Evolutionary conservation across 2,329 filamentous ascomycete species (phyloP).

Genomic region (Dothistroma pini): DNA sequence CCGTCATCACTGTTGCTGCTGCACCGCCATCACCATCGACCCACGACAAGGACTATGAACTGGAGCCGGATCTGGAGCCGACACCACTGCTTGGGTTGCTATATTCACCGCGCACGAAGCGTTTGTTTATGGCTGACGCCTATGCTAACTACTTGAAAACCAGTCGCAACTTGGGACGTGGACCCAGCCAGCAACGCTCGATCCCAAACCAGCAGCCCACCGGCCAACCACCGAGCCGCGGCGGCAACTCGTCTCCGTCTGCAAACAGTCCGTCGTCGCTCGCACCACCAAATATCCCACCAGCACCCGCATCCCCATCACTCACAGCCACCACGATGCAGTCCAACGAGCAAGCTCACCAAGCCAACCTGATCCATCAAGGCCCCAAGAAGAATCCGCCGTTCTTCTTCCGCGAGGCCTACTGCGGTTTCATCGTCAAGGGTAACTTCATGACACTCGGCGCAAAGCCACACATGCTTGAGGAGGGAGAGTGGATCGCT

Average conservation of each 20-base stretch:
- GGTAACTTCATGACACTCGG: conserved; percentile 97
- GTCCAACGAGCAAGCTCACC: conserved; percentile 57
- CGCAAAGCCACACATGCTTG: conserved; percentile 86
- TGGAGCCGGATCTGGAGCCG: neutral
- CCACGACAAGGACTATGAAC: neutral
- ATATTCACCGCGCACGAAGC: neutral
- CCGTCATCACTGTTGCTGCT: neutral
- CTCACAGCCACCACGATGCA: conserved; percentile 60
- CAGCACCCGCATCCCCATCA: conserved; percentile 34
- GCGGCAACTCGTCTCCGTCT: conserved; percentile 33
- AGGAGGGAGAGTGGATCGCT: conserved; percentile 92
- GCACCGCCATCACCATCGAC: neutral
- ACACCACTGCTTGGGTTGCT: neutral
- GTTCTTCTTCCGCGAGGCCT: conserved; percentile 71
- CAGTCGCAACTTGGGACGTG: conserved; percentile 34
- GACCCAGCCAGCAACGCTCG: conserved; percentile 24
- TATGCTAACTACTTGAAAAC: conserved; percentile 10
- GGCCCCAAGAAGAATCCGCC: conserved; percentile 41
- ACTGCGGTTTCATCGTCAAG: conserved; percentile 85
- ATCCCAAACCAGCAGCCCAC: conserved; percentile 17
- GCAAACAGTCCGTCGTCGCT: conserved; percentile 31
- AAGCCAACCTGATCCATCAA: conserved; percentile 29
- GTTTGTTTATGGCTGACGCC: neutral
- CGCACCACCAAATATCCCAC: conserved; percentile 27
- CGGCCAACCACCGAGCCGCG: conserved; percentile 29